phyloP scores from a whole-genome alignment of 2,329 filamentous ascomycete species.

The Aspergillus udagawae region DNA sequence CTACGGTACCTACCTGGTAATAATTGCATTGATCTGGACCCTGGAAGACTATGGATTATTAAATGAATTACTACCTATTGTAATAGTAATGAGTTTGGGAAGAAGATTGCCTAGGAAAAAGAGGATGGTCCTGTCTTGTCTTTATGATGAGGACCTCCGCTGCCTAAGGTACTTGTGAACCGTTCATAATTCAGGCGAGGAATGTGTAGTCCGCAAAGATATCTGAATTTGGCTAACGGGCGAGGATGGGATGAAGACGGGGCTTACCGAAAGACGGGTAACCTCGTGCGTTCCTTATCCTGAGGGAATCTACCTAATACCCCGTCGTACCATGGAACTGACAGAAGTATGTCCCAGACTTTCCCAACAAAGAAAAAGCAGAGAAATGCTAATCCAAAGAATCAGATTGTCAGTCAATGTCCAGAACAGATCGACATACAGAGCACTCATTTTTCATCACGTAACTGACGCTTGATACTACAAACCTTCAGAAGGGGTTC shows the following conservation, averaged over 20 bases:
- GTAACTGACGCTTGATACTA: no score
- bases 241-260: no score
- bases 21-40: background rate
- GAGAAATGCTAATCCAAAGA: background rate
- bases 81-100: background rate
- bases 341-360: background rate
- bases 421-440: background rate
- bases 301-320: background rate
- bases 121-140: no score
- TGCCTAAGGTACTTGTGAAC: background rate
- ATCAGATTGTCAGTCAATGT: background rate
- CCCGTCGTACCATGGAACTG: background rate
- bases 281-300: background rate
- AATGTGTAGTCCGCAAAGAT: background rate
- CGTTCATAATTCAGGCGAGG: background rate
- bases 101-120: background rate
- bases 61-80: background rate
- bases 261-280: background rate
- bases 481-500: no score
- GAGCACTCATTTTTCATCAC: background rate
- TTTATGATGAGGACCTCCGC: no score
- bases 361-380: background rate
- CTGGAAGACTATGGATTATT: background rate
- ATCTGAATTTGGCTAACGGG: no score
- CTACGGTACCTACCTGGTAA: background rate